These are phyloP conservation scores for Fusarium paranaense DNA, from an alignment of 2,329 filamentous ascomycete species.

Conservation along the genomic window DNA sequence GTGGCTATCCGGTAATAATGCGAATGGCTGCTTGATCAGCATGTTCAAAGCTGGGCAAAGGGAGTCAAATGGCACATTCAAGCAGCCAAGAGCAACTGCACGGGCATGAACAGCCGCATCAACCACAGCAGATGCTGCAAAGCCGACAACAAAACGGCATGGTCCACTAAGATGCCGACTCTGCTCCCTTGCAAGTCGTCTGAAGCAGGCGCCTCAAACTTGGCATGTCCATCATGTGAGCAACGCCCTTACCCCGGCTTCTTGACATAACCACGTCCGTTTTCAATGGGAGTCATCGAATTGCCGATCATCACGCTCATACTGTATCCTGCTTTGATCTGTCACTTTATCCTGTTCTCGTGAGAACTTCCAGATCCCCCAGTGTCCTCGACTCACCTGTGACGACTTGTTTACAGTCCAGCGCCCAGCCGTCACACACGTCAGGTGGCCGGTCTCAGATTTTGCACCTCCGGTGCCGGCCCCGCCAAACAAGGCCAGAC, in stretches of 20 bases:
- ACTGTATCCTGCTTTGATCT: background rate
- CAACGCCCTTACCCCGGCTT: conserved; percentile 2
- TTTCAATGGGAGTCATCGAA: background rate
- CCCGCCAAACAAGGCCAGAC: conserved; percentile 36
- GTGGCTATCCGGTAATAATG: background rate
- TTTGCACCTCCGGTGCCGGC: conserved; percentile 27
- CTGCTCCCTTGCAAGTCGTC: background rate
- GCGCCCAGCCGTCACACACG: background rate
- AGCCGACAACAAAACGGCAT: background rate
- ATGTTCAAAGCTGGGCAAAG: background rate
- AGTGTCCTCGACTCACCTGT: background rate
- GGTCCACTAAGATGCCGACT: conserved; percentile 4
- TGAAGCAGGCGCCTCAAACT: conserved; percentile 9
- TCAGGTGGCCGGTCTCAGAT: background rate
- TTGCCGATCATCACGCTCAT: conserved; percentile 7
- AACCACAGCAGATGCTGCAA: background rate
- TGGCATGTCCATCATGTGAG: conserved; percentile 13
- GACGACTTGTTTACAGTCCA: background rate
- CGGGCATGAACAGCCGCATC: conserved; percentile 6
- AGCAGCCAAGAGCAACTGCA: background rate
- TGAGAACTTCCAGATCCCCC: background rate
- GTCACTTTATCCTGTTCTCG: conserved; percentile 1
- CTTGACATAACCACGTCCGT: conserved; percentile 7
- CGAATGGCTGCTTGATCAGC: background rate
- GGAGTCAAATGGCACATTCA: conserved; percentile 1